Conservation (phyloP, 345 rosid species). For the Brassica rapa region DNA sequence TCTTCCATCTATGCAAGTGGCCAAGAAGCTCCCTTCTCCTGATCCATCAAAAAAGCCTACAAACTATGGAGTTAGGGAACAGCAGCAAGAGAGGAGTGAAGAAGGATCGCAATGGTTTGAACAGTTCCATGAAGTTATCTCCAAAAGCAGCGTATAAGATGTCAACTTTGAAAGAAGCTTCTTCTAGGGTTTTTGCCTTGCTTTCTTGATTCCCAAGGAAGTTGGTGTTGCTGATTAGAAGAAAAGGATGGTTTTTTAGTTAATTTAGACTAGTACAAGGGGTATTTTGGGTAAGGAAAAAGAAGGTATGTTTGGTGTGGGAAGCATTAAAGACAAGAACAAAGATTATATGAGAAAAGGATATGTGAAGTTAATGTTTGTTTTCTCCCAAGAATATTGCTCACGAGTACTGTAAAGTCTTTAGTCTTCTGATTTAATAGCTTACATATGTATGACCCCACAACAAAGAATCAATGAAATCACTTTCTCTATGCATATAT, state of each 20-base stretch:
- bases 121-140: slow-evolving; percentile 63
- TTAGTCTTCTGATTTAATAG: slow-evolving; percentile 21
- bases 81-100: slow-evolving; percentile 14
- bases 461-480: slow-evolving; percentile 4
- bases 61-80: slow-evolving; percentile 42
- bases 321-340: slow-evolving; percentile 27
- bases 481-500: slow-evolving; percentile 28
- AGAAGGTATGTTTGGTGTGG: slow-evolving; percentile 5
- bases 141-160: slow-evolving; percentile 60
- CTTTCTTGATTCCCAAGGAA: slow-evolving; percentile 20
- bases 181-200: slow-evolving; percentile 12
- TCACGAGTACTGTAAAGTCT: slow-evolving; percentile 37
- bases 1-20: slow-evolving; percentile 49
- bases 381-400: slow-evolving; percentile 31
- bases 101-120: slow-evolving; percentile 68
- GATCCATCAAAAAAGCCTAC: slow-evolving; percentile 51
- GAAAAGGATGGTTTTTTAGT: background rate
- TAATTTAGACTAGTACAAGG: slow-evolving; percentile 24
- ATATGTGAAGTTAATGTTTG: slow-evolving; percentile 37
- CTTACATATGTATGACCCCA: slow-evolving; percentile 7
- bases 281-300: slow-evolving; percentile 28
- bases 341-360: slow-evolving; percentile 21
- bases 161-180: background rate
- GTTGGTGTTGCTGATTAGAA: slow-evolving; percentile 11
- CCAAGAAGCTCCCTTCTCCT: slow-evolving; percentile 42